These are phyloP conservation scores for Phytophthora syringae DNA, from an alignment of 352 stramenopile genomes.

Conservation along the genomic window DNA sequence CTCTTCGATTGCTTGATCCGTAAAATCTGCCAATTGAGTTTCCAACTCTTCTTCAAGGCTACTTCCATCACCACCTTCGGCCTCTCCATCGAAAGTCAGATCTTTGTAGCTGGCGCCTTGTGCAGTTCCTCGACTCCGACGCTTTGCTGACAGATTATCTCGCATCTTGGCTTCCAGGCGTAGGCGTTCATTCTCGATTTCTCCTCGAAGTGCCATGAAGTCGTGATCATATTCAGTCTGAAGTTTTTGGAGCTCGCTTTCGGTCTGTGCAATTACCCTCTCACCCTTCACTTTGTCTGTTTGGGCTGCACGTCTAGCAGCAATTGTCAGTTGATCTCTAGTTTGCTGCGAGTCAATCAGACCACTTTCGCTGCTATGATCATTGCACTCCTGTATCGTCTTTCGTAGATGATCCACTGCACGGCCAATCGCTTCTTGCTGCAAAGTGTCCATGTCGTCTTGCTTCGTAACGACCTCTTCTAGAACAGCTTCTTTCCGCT, in stretches of 20 bases:
- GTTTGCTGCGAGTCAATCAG: too few relatives aligned
- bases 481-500: constrained; percentile 35
- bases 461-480: constrained; percentile 46
- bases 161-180: constrained; percentile 30
- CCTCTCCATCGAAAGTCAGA: not conserved
- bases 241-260: constrained; percentile 26
- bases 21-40: constrained; percentile 21
- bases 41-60: constrained; percentile 25
- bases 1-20: constrained; percentile 15
- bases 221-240: constrained; percentile 26
- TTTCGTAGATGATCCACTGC: constrained; percentile 23
- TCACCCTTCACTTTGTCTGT: constrained; percentile 17
- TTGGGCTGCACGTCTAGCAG: constrained; percentile 4
- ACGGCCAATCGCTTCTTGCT: constrained; percentile 22
- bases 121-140: not conserved
- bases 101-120: not conserved
- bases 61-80: not conserved
- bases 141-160: constrained; percentile 19
- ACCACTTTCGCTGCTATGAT: not conserved
- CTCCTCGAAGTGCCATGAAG: constrained; percentile 12
- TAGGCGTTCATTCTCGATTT: constrained; percentile 27
- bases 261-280: constrained; percentile 5
- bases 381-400: constrained; percentile 11
- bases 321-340: not conserved
- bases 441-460: constrained; percentile 42